Evolutionary conservation across 306 rosid genomes (phyloP), one percentile per base, ranked within the genome.

Genomic region (Styphnolobium japonicum): DNA sequence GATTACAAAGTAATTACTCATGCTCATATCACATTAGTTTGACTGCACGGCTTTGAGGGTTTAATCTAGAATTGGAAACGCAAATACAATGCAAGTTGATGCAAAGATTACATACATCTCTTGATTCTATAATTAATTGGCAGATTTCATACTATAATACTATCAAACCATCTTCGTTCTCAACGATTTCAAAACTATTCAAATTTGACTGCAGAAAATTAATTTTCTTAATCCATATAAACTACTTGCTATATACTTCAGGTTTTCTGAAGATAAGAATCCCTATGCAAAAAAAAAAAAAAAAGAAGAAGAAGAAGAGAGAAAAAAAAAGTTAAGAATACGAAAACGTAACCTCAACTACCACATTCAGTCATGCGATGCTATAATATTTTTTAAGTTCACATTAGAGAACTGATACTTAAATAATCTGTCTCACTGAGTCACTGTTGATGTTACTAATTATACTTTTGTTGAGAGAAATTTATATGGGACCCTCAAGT

Each of bases 41-140:
- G 66, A 75, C 40, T 67, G 40, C 43, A 56, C 37, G 3, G 10
- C 46, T 22, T n/a, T 66, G 72, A 64, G 76, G 67, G 34, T 75
- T 58, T 69, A n/a, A 34, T 68, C 14, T 70, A 33, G 75, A 63
- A 53, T 33, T 52, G 23, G 42, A 10, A 62, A 52, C 37, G 25
- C 78, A 64, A 22, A 45, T 16, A 60, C 21, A 55, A 31, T 64
- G 69, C 80, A 51, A 61, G 34, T 31, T 53, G 33, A 55, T 15
- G 55, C 78, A 63, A 67, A 31, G 21, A 80, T 55, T 33, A 29
- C 36, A 62, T 75, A 25, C 68, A 73, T 40, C 68, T 40, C 70
- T 74, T 57, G 66, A 58, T 67, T 81, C 60, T 15, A 45, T 36
- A 49, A 27, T 68, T 56, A 27, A 12, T 73, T 42, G 21, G 33